Evolutionary conservation across 495 filamentous ascomycete species (phyloP).

Genomic region (Chlorociboria aeruginascens): DNA sequence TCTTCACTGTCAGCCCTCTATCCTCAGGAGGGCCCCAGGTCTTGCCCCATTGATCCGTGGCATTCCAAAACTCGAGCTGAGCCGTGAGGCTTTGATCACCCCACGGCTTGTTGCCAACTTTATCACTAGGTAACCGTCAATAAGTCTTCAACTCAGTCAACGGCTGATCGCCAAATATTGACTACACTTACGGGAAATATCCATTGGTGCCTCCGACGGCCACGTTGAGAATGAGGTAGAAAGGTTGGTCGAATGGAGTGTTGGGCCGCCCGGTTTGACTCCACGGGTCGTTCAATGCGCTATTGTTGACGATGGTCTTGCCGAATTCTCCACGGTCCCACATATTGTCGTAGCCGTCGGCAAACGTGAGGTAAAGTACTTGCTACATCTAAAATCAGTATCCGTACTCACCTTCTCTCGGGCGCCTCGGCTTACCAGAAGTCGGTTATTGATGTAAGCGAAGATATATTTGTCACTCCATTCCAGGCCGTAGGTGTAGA

Average conservation of each 20-base stretch:
- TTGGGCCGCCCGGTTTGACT: conserved; percentile 18
- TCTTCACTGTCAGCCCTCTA: background rate
- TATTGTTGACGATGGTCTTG: conserved; percentile 39
- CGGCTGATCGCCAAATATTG: no score
- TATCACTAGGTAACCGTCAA: conserved; percentile 27
- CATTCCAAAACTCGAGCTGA: conserved; percentile 45
- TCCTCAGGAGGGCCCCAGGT: conserved; percentile 36
- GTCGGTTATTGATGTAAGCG: conserved; percentile 41
- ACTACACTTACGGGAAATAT: conserved; percentile 36
- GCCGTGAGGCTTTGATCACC: conserved; percentile 37
- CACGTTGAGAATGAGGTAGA: conserved; percentile 57
- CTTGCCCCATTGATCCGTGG: conserved; percentile 42
- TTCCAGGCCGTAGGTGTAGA: conserved; percentile 51
- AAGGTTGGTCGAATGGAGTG: conserved; percentile 56
- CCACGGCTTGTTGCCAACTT: conserved; percentile 48
- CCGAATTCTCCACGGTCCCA: conserved; percentile 48
- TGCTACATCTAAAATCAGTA: background rate
- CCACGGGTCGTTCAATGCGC: conserved; percentile 32
- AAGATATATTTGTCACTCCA: conserved; percentile 59
- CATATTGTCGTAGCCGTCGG: conserved; percentile 26
- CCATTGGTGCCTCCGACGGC: conserved; percentile 55
- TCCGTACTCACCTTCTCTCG: background rate
- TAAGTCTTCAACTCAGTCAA: no score
- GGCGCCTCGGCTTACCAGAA: background rate
- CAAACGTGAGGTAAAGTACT: conserved; percentile 47